Base-by-base conservation (phyloP, 108 stramenopile species). In the Bacterosira constricta region DNA sequence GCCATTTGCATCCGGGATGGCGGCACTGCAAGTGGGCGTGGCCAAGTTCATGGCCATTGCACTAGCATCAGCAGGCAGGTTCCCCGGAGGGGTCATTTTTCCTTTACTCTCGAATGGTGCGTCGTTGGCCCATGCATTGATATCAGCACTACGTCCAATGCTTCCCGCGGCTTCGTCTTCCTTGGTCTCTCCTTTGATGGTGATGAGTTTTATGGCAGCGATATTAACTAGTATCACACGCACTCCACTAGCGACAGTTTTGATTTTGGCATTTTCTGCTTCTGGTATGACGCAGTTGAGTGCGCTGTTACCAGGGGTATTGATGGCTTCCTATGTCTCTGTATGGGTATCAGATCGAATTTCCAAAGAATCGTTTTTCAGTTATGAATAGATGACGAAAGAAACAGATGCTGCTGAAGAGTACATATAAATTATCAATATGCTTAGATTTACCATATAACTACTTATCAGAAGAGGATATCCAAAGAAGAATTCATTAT, bases 161-260 rank as follows among this genome's bases (percentile, higher is more conserved):
- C 21, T 65, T 10, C 71, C 77, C 15, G 18, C 62, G 15, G 30
- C 63, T 18, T 32, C 69, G 18, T 49, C 57, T 1, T 64, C 81
- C 15, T 26, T 82, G 6, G 42, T 75, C 4, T 2, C 49, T 34
- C 85, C 88, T 2, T 41, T 81, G 34, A 55, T 73, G 23, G 73
- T 84, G 1, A 83, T 86, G 84, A 72, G 80, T 58, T 65, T 83
- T 17, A 89, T 89, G 88, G 84, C 82, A 29, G 69, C 88, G 34
- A 77, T 79, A 4, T 79, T 86, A 39, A 86, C 88, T 1, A 80
- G 83, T 38, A 86, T 81, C 21, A 89, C 88, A 10, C 41, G 88
- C 18, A 89, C 88, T 12, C 88, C 88, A 2, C 49, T 86, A 62
- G 85, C 84, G 45, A 85, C 81, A 26, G 79, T 70, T 13, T 74